Base-by-base conservation (phyloP, 768 basidiomycete species). In the Cystofilobasidium ferigula region DNA sequence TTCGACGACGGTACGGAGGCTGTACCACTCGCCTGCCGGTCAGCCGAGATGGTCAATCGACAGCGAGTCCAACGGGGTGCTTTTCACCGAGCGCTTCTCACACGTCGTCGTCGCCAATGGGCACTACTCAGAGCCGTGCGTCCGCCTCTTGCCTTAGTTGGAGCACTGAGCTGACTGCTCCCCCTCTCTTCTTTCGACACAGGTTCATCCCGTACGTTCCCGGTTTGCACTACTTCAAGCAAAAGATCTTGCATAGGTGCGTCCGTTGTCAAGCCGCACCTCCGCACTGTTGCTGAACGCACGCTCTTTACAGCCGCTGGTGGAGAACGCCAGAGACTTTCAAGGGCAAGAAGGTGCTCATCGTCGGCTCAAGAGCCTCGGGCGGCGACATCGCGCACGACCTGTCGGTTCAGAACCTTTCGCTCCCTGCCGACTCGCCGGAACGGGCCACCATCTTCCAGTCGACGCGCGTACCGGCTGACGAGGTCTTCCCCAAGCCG, bases 31-130 rank as follows among this genome's bases (percentile, higher is more conserved):
- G 45, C 63, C 45, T 13, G 34, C 32, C 18, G 63, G 45, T 14
- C 36, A 58, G 48, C 54, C 43, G 18, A 28, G 63, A 4, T 64
- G 63, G 63, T n/a, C 57, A 9, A 45, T 59, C 20, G 57, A 64
- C 34, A 64, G 63, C 45, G 42, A 57, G 43, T 57, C 57, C 10
- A 43, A 45, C 24, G 63, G 63, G 20, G 26, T 10, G 16, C n/a
- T 14, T 24, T 28, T 13, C 13, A 24, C 22, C 20, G 63, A 64
- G 26, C 40, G 9, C 13, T 64, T 64, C 56, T 47, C 40, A 1
- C 63, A 64, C 34, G 63, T 64, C 22, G 63, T 64, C 3, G 26
- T 64, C 45, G 63, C 63, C 3, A 64, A 64, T 14, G 63, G 63
- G 3, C 63, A 64, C 24, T 57, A 64, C 38, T 48, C 57, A n/a